Evolutionary conservation across 306 rosid species (phyloP).

Genomic region (Dalbergia oliveri): DNA sequence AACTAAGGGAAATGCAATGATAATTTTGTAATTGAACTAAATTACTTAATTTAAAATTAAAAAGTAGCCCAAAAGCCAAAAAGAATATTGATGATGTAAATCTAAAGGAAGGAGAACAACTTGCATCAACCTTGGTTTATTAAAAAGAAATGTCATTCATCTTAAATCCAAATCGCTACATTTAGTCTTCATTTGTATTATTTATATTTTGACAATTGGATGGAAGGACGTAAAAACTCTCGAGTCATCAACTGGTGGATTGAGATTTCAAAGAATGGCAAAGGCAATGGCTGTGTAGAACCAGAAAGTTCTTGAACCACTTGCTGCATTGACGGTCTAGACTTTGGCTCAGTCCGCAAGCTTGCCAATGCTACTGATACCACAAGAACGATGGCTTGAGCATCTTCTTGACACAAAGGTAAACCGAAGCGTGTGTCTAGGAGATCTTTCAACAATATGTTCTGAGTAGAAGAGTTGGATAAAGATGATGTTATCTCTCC

Average conservation of each 20-base stretch:
- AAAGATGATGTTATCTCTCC: neutral
- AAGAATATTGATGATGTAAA: too few species aligned
- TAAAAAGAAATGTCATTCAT: neutral
- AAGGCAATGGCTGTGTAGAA: neutral
- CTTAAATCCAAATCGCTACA: neutral
- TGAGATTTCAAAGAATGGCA: neutral
- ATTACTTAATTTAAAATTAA: too few species aligned
- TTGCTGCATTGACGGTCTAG: constrained; percentile 13
- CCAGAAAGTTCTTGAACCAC: neutral
- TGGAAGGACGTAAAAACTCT: too few species aligned
- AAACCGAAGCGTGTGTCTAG: neutral
- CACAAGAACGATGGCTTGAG: neutral
- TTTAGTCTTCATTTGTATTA: neutral
- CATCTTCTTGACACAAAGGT: neutral
- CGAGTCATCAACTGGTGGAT: constrained; percentile 10
- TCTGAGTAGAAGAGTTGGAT: neutral
- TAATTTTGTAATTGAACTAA: too few species aligned
- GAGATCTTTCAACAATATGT: neutral
- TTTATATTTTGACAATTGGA: too few species aligned
- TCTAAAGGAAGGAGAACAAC: too few species aligned
- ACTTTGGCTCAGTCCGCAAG: neutral
- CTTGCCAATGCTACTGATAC: neutral
- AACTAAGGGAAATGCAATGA: too few species aligned
- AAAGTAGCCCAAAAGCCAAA: too few species aligned
- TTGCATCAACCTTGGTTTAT: neutral